These are phyloP conservation scores for Mucor irregularis DNA, from an alignment of 371 early-diverging fungal genomes.

Conservation along the genomic window DNA sequence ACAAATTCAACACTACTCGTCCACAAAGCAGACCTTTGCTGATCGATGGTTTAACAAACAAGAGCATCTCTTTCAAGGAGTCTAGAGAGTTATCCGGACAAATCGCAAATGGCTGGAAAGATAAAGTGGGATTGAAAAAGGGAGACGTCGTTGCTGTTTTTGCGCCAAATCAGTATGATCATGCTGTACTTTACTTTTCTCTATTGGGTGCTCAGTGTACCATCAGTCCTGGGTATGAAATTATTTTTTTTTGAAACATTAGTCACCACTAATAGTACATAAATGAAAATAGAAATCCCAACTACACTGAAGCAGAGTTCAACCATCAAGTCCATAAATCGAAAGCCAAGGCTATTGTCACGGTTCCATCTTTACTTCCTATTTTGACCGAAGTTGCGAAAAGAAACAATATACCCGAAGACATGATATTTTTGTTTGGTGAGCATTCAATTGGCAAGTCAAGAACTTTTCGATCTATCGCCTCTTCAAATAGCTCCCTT, in stretches of 20 bases:
- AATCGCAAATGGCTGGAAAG: conserved; percentile 34
- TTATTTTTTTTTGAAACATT: background rate
- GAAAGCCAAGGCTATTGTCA: conserved; percentile 18
- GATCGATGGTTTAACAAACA: conserved; percentile 61
- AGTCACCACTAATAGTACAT: background rate
- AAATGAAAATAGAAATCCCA: conserved; percentile 26
- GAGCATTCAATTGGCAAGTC: conserved; percentile 1
- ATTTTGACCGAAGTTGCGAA: conserved; percentile 9
- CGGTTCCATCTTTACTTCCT: conserved; percentile 25
- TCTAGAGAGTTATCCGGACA: conserved; percentile 51
- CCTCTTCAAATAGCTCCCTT: conserved; percentile 7
- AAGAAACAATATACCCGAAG: conserved; percentile 14
- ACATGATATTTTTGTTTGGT: conserved; percentile 23
- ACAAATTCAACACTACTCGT: conserved; percentile 29
- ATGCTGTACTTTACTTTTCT: conserved; percentile 41
- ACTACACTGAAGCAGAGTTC: conserved; percentile 40
- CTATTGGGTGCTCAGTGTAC: conserved; percentile 40
- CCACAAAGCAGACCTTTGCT: conserved; percentile 40
- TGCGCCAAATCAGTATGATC: conserved; percentile 65
- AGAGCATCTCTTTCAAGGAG: conserved; percentile 61
- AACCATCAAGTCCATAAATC: conserved; percentile 20
- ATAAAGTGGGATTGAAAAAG: conserved; percentile 58
- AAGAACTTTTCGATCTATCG: conserved; percentile 6
- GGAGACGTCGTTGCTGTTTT: conserved; percentile 76
- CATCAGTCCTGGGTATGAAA: conserved; percentile 38